A percentile compares a stretch with the other conserved stretches of the same genome.
Conservation (phyloP, 176 grass and related monocot genomes). For the Cenchrus purpureus region DNA sequence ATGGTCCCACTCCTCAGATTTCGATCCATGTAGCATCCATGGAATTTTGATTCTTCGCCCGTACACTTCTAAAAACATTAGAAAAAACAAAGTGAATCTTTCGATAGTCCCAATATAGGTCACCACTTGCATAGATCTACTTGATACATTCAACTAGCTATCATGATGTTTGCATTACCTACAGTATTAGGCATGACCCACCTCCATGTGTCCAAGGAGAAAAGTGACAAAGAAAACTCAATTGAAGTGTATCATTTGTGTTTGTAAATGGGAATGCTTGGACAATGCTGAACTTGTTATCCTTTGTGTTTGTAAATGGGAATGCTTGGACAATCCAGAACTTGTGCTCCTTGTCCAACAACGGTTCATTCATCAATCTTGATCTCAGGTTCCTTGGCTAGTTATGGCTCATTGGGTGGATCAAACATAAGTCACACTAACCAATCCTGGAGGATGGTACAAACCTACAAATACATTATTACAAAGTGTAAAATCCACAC, state of each 20-base stretch:
- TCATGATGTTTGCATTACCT: not conserved
- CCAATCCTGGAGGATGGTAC: not conserved
- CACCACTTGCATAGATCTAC: slow-evolving; percentile 1
- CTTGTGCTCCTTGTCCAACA: no score
- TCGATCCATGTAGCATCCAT: not conserved
- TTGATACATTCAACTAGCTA: not conserved
- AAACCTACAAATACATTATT: no score
- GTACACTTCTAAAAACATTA: not conserved
- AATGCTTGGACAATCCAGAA: no score
- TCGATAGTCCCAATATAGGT: not conserved
- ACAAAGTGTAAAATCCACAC: no score
- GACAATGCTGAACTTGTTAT: not conserved
- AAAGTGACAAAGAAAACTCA: not conserved
- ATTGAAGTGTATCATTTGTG: not conserved
- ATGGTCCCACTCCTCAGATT: not conserved
- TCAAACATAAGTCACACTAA: not conserved
- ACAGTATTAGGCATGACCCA: not conserved
- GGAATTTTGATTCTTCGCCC: not conserved
- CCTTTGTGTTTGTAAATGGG: no score
- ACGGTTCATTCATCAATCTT: no score
- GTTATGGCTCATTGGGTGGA: no score
- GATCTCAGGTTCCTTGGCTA: no score
- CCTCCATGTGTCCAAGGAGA: not conserved
- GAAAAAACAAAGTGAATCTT: not conserved
- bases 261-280: not conserved